Evolutionary conservation across 2,329 filamentous ascomycete genomes (phyloP).

Genomic region (Arthroderma uncinatum): DNA sequence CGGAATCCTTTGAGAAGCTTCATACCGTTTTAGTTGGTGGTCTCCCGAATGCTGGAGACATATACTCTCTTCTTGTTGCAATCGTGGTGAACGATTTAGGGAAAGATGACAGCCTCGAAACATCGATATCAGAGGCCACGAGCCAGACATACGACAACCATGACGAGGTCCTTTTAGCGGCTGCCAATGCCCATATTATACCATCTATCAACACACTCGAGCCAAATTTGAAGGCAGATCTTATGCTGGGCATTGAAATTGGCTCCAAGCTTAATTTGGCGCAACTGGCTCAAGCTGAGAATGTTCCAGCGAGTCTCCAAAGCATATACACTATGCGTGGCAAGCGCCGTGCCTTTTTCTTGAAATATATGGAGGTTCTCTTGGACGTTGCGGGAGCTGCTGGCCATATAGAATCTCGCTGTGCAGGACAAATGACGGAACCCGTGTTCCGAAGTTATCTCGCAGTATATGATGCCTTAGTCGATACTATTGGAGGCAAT

Average conservation of each 20-base stretch:
- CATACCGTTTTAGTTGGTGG: background rate
- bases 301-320: constrained; percentile 23
- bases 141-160: background rate
- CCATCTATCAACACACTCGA: background rate
- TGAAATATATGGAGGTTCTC: constrained; percentile 30
- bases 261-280: constrained; percentile 30
- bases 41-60: background rate
- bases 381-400: constrained; percentile 1
- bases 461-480: background rate
- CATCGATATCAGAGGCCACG: background rate
- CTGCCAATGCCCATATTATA: constrained; percentile 3
- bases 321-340: constrained; percentile 20
- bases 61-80: constrained; percentile 2
- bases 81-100: constrained; percentile 3
- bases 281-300: constrained; percentile 33
- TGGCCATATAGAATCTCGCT: background rate
- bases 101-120: background rate
- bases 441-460: constrained; percentile 4
- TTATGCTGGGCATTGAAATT: constrained; percentile 27
- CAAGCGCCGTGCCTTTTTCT: constrained; percentile 22
- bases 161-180: constrained; percentile 2
- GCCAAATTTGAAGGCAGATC: constrained; percentile 10
- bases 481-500: background rate
- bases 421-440: background rate
- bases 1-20: background rate